These are phyloP conservation scores for Colletotrichum caudatum DNA, from an alignment of 2,329 filamentous ascomycete species.

Conservation along the genomic window DNA sequence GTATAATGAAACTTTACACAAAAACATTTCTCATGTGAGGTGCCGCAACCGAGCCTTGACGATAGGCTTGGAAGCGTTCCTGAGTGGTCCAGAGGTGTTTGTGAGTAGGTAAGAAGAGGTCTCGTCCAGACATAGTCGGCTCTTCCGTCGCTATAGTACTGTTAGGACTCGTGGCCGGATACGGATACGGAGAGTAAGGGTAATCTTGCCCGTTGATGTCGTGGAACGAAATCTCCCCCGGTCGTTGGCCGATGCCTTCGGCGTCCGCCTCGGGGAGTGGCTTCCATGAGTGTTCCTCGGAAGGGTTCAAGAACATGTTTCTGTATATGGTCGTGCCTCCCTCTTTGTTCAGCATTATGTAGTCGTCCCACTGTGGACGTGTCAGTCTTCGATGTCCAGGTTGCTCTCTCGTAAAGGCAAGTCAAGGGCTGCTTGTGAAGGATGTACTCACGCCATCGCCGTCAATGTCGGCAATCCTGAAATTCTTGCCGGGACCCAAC, in stretches of 20 bases:
- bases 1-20: not conserved
- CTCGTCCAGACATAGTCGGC: conserved; percentile 44
- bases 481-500: conserved; percentile 38
- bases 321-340: conserved; percentile 38
- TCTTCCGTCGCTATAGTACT: conserved; percentile 36
- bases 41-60: not conserved
- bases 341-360: conserved; percentile 38
- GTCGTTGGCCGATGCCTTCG: not conserved
- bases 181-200: not conserved
- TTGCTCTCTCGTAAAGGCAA: not conserved
- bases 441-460: conserved; percentile 40
- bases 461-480: conserved; percentile 44
- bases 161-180: not conserved
- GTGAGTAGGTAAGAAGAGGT: not conserved
- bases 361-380: conserved; percentile 32
- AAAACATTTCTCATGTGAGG: not conserved
- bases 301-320: conserved; percentile 21
- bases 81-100: not conserved
- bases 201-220: not conserved
- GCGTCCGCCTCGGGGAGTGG: not conserved
- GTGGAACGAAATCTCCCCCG: not conserved
- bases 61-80: not conserved
- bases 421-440: not conserved
- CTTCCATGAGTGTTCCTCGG: not conserved
- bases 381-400: not conserved